These are phyloP conservation scores for Dendrocalamus latiflorus DNA, from an alignment of 202 grass and related monocot species.

Conservation along the genomic window DNA sequence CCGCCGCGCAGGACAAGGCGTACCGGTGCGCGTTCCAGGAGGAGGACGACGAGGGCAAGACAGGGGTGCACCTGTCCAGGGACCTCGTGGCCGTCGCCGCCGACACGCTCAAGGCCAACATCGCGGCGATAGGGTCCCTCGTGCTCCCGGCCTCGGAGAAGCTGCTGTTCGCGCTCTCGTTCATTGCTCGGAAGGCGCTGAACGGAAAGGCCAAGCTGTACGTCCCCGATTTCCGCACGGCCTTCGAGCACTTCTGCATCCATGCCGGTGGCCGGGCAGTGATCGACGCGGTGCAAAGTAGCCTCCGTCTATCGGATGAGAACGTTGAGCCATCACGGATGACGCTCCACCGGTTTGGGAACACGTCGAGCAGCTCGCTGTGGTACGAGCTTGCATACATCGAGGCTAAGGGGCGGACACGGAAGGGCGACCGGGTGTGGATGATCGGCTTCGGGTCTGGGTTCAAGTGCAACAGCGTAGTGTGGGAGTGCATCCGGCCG, in stretches of 20 bases:
- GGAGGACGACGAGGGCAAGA: constrained; percentile 46
- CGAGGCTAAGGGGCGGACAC: constrained; percentile 43
- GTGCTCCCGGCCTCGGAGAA: constrained; percentile 48
- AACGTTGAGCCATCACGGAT: constrained; percentile 76
- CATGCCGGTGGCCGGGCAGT: constrained; percentile 64
- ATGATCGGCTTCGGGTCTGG: constrained; percentile 81
- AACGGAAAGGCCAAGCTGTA: constrained; percentile 17
- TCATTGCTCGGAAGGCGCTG: constrained; percentile 22
- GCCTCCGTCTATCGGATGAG: constrained; percentile 44
- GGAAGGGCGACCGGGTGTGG: constrained; percentile 53
- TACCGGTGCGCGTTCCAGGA: constrained; percentile 41
- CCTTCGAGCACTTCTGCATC: constrained; percentile 77
- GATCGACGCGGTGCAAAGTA: constrained; percentile 66
- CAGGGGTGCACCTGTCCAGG: constrained; percentile 52
- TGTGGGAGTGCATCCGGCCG: constrained; percentile 52
- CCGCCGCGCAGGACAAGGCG: constrained; percentile 42
- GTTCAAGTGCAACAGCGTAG: constrained; percentile 71
- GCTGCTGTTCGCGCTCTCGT: constrained; percentile 27
- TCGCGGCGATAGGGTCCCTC: constrained; percentile 33
- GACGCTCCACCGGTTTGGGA: constrained; percentile 75
- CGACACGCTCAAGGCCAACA: constrained; percentile 42
- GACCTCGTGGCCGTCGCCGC: constrained; percentile 55
- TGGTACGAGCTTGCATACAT: constrained; percentile 80
- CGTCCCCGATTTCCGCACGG: constrained; percentile 45
- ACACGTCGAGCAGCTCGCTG: constrained; percentile 80